Evolutionary conservation across 2,329 filamentous ascomycete species (phyloP).

Genomic region (Aspergillus calidoustus): DNA sequence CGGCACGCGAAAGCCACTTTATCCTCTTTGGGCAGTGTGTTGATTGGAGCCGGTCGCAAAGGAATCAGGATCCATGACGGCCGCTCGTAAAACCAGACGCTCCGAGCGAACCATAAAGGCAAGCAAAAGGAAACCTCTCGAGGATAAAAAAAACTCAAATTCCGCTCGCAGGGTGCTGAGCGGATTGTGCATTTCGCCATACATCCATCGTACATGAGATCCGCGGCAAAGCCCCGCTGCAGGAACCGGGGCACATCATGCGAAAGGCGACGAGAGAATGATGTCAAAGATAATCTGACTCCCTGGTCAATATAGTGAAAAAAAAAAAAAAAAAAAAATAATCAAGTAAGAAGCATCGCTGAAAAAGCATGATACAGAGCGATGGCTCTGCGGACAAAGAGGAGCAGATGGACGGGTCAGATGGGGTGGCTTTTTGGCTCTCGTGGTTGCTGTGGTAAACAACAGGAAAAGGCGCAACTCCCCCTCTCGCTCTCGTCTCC

Average conservation of each 20-base stretch:
- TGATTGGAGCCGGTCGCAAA: conserved; percentile 23
- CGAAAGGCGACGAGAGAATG: neutral
- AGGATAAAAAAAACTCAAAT: neutral
- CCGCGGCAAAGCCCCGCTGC: conserved; percentile 4
- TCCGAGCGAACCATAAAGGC: neutral
- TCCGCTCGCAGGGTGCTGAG: neutral
- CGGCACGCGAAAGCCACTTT: conserved; percentile 43
- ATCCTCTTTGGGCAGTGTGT: conserved; percentile 42
- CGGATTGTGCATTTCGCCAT: neutral
- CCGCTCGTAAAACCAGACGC: neutral
- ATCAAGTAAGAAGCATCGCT: neutral
- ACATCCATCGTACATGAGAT: conserved; percentile 1
- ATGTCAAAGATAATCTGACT: neutral
- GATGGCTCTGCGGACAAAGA: neutral
- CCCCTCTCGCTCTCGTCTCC: conserved; percentile 4
- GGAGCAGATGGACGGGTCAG: neutral
- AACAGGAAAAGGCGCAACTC: conserved; percentile 1
- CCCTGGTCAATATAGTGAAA: no score
- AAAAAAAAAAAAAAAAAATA: no score
- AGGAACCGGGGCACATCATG: neutral
- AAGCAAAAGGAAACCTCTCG: neutral
- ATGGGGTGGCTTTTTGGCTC: neutral
- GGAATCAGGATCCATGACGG: neutral
- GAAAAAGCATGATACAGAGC: neutral
- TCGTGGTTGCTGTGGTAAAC: conserved; percentile 17